Evolutionary conservation across 2,329 filamentous ascomycete genomes (phyloP).

Genomic region (Aspergillus pseudonomiae): DNA sequence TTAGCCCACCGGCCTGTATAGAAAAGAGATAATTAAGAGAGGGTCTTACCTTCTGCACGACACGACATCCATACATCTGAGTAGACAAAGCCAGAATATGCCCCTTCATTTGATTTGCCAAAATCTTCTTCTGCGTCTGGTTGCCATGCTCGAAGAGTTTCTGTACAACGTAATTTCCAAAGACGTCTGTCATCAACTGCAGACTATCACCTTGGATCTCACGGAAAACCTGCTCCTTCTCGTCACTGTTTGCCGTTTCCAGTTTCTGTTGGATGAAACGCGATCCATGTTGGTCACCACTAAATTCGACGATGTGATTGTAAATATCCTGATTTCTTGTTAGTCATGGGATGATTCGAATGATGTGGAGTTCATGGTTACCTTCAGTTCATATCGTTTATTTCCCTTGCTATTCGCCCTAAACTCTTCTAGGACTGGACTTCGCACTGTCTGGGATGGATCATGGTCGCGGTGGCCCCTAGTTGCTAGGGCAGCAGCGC

Average conservation of each 20-base stretch:
- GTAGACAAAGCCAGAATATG: constrained; percentile 77
- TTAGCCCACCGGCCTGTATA: constrained; percentile 21
- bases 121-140: constrained; percentile 84
- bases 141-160: constrained; percentile 97
- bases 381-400: constrained; percentile 78
- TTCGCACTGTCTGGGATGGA: constrained; percentile 65
- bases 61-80: constrained; percentile 91
- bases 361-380: constrained; percentile 31
- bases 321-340: constrained; percentile 70
- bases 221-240: constrained; percentile 86
- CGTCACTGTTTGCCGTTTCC: constrained; percentile 89
- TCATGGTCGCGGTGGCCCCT: constrained; percentile 60
- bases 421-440: constrained; percentile 78
- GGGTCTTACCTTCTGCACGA: constrained; percentile 81
- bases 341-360: constrained; percentile 1
- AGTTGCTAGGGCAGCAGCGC: constrained; percentile 40
- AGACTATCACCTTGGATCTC: constrained; percentile 84
- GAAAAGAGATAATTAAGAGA: not conserved
- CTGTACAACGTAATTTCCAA: constrained; percentile 97
- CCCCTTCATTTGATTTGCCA: constrained; percentile 85
- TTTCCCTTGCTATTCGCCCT: constrained; percentile 71
- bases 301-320: constrained; percentile 86
- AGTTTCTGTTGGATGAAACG: constrained; percentile 94
- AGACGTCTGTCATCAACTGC: constrained; percentile 93
- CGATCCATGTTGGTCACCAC: constrained; percentile 92